Percentiles rank a stretch among this genome's conserved stretches.
Evolutionary conservation across 176 grass and related monocot species (phyloP).

Genomic region (Aegilops sharonensis): DNA sequence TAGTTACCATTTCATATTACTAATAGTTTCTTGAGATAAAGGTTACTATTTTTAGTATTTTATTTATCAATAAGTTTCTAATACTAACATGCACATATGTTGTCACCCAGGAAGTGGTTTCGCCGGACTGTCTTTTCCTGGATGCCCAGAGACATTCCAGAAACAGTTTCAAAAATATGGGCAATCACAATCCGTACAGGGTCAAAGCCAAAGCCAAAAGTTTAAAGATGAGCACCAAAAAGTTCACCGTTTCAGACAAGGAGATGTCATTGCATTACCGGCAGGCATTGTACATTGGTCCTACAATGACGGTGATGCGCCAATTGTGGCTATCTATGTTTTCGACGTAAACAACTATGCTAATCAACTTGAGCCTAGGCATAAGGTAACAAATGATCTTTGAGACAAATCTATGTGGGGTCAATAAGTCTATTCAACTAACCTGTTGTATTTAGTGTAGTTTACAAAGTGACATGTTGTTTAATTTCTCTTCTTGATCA

Average conservation of each 20-base stretch:
- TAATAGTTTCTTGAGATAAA: background rate
- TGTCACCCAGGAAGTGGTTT: background rate
- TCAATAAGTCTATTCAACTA: background rate
- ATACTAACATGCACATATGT: background rate
- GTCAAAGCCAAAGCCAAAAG: background rate
- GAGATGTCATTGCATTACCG: slow-evolving; percentile 18
- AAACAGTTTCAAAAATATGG: background rate
- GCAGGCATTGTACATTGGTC: slow-evolving; percentile 32
- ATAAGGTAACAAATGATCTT: background rate
- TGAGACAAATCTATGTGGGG: background rate
- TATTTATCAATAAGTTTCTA: background rate
- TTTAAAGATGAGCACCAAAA: slow-evolving; percentile 29
- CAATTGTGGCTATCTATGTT: slow-evolving; percentile 26
- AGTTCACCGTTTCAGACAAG: background rate
- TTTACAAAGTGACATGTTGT: background rate
- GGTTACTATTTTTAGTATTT: background rate
- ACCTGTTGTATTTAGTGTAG: background rate
- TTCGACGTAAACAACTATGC: background rate
- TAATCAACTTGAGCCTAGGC: background rate
- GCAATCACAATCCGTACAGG: background rate
- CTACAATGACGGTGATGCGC: slow-evolving; percentile 35
- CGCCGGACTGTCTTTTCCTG: background rate
- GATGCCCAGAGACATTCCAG: background rate
- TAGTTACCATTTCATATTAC: background rate
- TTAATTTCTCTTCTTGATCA: background rate